Base-by-base conservation (phyloP, 176 grass and related monocot species). In the Avena eriantha region DNA sequence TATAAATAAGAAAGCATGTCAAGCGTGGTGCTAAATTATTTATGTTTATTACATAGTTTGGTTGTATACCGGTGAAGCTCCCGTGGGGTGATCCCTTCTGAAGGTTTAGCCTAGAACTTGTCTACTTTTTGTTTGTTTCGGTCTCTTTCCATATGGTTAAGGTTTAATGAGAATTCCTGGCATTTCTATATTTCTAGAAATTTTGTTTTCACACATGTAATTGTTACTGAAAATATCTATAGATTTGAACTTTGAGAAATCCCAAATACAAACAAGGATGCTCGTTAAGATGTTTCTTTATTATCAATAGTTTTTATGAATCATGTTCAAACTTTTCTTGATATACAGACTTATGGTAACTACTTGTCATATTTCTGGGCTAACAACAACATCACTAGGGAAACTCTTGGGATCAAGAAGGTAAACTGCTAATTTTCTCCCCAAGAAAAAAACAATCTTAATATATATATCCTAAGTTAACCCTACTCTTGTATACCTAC, bases 331-430 rank as follows among this genome's bases (percentile, higher is more conserved):
- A 53, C 50, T 18, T n/a, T 22, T 55, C 51, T 13, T 45, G 11
- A 69, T 79, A 4, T 65, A 53, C 82, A 92, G 93, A 54, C 0
- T 5, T 95, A 95, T 61, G 34, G 1, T 18, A 56, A 73, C 16
- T 90, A 87, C 60, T 21, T 95, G 0, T 79, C 82, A 5, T 55
- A 55, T 55, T 55, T 55, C 53, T 55, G 53, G 53, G 53, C 53
- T 18, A 55, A 55, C 53, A 83, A 14, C 53, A 57, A 90, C 41
- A 8, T 26, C 17, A 78, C 59, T 12, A 36, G 69, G 41, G 49
- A 71, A 22, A 70, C 82, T 65, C 85, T 95, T 55, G 53, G 53
- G 53, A 55, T 55, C 17, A 55, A 18, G 53, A 18, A 55, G 53
- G 53, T 55, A 55, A 78, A 10, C 3, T 24, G 4, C 0, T 50